Evolutionary conservation across 306 rosid genomes (phyloP), one percentile per base, ranked within the genome.

Genomic region (Echinosophora koreensis): DNA sequence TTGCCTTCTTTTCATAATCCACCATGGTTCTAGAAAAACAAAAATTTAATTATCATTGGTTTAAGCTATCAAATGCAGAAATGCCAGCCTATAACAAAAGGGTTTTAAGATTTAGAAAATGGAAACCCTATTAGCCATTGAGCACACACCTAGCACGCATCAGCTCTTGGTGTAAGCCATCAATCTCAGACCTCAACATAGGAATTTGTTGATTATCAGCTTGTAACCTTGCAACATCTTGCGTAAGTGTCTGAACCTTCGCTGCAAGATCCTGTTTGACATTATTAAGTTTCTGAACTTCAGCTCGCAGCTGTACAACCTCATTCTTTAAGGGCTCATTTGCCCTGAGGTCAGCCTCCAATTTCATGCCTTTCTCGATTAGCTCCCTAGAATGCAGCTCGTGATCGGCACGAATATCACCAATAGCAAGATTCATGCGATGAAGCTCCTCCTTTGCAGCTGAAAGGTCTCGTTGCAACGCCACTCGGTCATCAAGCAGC

Each of bases 1-100:
- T 90, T 77, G 97, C 91, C 84, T 93, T 89, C 89, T 91, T 93
- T 77, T 93, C 98, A 77, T 85, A 89, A 76, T 91, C 97, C 67
- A 84, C 80, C 71, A 88, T 81, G 60, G 87, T 64, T 79, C 98
- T 93, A 74, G 49, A 61, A 57, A 30, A 77, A 77, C 64, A 70
- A 73, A 80, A 82, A 47, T 14, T 38, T n/a, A 46, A 54, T 10
- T 7, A 16, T 66, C 35, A 77, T 35, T 42, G 67, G 57, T 47
- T 65, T 54, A 49, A 50, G 32, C 22, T 17, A 63, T 52, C 50
- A 76, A 55, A 12, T 41, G 46, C 15, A 27, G 11, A 69, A 54
- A 17, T 58, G 47, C n/a, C 52, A 47, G 52, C 52, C 35, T 2
- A 22, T 28, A 46, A 50, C 44, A 32, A 47, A 38, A 49, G 72